These are phyloP conservation scores for Penicillium herquei DNA, from an alignment of 495 filamentous ascomycete species.

Conservation along the genomic window DNA sequence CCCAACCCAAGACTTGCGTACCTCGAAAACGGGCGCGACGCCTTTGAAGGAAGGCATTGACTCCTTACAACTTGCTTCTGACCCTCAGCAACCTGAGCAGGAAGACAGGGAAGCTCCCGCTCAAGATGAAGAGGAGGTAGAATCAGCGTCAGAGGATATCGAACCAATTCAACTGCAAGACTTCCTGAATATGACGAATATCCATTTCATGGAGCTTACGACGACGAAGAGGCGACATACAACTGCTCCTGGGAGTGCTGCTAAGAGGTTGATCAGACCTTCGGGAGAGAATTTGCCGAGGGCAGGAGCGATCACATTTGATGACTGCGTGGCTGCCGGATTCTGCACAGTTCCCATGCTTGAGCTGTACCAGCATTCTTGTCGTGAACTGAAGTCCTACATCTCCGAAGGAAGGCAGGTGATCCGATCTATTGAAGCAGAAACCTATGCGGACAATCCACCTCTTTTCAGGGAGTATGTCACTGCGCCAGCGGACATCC, in stretches of 20 bases:
- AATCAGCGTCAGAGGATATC: slow-evolving; percentile 32
- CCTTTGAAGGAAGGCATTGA: slow-evolving; percentile 26
- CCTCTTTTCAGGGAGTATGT: slow-evolving; percentile 89
- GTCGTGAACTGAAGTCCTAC: slow-evolving; percentile 90
- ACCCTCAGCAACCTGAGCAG: slow-evolving; percentile 16
- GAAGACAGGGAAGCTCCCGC: slow-evolving; percentile 15
- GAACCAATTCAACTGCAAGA: slow-evolving; percentile 84
- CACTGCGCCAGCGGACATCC: slow-evolving; percentile 78
- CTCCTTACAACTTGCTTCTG: slow-evolving; percentile 23
- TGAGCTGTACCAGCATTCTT: slow-evolving; percentile 92
- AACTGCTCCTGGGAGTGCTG: slow-evolving; percentile 56
- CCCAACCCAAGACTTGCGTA: slow-evolving; percentile 28
- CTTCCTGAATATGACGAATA: slow-evolving; percentile 91
- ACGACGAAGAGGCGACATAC: slow-evolving; percentile 92
- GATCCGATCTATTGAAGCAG: slow-evolving; percentile 82
- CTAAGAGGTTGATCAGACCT: slow-evolving; percentile 34
- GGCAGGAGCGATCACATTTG: slow-evolving; percentile 49
- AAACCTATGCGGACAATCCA: slow-evolving; percentile 85
- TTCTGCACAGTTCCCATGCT: slow-evolving; percentile 90
- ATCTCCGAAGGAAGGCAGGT: slow-evolving; percentile 87
- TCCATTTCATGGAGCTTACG: slow-evolving; percentile 93
- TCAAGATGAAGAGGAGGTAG: slow-evolving; percentile 14
- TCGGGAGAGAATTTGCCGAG: slow-evolving; percentile 46
- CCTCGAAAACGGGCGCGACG: slow-evolving; percentile 18
- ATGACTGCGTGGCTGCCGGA: slow-evolving; percentile 80